phyloP scores from a whole-genome alignment of 75 land plant genomes.

The Selaginella tamariscina region DNA sequence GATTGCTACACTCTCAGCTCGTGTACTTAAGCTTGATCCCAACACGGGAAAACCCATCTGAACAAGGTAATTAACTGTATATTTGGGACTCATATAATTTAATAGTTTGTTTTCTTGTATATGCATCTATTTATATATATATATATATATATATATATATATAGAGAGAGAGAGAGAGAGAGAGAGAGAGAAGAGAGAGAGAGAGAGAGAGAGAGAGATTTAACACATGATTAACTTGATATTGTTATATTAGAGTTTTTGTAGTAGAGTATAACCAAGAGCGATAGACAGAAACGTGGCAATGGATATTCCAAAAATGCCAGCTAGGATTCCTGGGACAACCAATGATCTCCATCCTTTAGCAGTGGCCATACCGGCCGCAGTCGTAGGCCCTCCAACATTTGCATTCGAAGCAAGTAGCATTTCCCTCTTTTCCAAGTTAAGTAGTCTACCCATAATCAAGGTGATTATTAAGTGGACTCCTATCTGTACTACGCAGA shows the following conservation, averaged over 20 bases:
- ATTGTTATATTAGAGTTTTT: neutral
- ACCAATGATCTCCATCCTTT: conserved; percentile 80
- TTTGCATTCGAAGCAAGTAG: conserved; percentile 90
- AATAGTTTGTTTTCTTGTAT: no score
- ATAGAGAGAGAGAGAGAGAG: no score
- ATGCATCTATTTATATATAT: no score
- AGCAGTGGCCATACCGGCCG: conserved; percentile 93
- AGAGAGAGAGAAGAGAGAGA: no score
- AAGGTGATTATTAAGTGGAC: conserved; percentile 66
- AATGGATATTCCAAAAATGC: conserved; percentile 84
- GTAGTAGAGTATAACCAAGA: conserved; percentile 47
- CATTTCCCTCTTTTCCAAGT: conserved; percentile 53
- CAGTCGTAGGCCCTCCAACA: conserved; percentile 97
- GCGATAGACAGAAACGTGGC: conserved; percentile 84
- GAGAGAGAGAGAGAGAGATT: no score
- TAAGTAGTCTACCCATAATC: conserved; percentile 58
- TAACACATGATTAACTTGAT: no score
- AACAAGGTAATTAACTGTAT: no score
- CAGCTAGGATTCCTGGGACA: conserved; percentile 80
- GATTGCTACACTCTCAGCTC: neutral
- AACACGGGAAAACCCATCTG: neutral
- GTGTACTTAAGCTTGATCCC: neutral
- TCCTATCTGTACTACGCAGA: conserved; percentile 58
- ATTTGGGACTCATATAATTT: no score
- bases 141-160: no score